Conservation (phyloP, 768 basidiomycete species). For the Phylloporus rhodoxanthus region DNA sequence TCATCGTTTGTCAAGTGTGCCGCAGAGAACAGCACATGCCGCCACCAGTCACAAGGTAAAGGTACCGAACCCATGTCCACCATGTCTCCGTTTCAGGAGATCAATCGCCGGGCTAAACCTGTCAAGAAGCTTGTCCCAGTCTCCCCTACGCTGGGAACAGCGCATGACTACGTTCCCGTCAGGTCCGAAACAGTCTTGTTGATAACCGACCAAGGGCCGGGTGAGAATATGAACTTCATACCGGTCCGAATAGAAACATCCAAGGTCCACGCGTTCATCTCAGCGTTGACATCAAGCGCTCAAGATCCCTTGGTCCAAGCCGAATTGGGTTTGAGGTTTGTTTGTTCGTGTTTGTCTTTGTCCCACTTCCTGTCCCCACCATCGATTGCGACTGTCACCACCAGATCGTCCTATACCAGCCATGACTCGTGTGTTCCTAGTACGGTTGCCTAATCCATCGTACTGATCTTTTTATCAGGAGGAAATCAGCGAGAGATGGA, state of each 20-base stretch:
- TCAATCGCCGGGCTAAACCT: constrained; percentile 9
- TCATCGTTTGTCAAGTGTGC: constrained; percentile 8
- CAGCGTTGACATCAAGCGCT: constrained; percentile 2
- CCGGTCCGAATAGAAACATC: constrained; percentile 1
- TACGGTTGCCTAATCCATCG: neutral
- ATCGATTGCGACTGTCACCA: constrained; percentile 8
- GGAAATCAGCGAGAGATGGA: constrained; percentile 80
- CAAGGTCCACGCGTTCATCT: constrained; percentile 2
- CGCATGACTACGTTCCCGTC: neutral
- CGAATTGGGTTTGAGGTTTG: constrained; percentile 3
- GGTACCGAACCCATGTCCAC: constrained; percentile 5
- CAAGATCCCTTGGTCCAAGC: constrained; percentile 16
- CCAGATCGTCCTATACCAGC: neutral
- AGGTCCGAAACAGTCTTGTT: neutral
- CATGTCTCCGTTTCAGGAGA: constrained; percentile 7
- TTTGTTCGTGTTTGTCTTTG: constrained; percentile 25
- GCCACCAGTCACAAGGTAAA: constrained; percentile 5
- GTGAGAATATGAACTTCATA: constrained; percentile 12
- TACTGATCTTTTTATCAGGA: constrained; percentile 40
- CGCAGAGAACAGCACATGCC: constrained; percentile 6
- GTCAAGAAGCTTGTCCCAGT: constrained; percentile 6
- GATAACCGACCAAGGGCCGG: constrained; percentile 4
- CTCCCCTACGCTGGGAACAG: constrained; percentile 5
- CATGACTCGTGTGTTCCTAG: constrained; percentile 51
- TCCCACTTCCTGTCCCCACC: neutral